phyloP scores from a whole-genome alignment of 2,329 filamentous ascomycete species.

The Fusarium nisikadoi region DNA sequence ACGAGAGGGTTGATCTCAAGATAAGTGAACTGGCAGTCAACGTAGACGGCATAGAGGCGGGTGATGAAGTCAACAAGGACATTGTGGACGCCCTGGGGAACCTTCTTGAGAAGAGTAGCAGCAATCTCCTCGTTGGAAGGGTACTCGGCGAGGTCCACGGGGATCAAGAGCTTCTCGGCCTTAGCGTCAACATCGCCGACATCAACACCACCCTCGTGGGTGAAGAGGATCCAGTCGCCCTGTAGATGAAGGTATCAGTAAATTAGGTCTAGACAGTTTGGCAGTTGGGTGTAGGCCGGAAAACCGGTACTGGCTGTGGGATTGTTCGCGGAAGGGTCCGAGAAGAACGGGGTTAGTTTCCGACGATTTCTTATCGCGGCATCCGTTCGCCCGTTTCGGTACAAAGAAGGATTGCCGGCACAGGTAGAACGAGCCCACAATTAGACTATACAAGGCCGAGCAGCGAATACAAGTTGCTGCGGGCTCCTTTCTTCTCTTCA shows the following conservation, averaged over 20 bases:
- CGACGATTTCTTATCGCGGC: conserved; percentile 46
- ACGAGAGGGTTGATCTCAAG: conserved; percentile 99
- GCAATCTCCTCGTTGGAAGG: conserved; percentile 97
- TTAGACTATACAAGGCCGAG: conserved; percentile 32
- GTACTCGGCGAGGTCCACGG: conserved; percentile 93
- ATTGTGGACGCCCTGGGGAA: conserved; percentile 95
- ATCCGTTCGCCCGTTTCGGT: conserved; percentile 54
- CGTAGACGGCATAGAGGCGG: conserved; percentile 97
- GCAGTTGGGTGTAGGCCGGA: conserved; percentile 9
- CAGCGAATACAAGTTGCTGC: conserved; percentile 35
- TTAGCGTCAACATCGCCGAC: conserved; percentile 99
- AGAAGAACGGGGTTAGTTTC: conserved; percentile 33
- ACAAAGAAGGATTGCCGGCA: conserved; percentile 43
- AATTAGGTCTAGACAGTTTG: not conserved
- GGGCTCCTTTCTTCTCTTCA: conserved; percentile 13
- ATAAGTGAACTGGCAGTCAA: conserved; percentile 99
- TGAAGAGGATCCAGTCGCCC: conserved; percentile 99
- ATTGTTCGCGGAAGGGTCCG: conserved; percentile 25
- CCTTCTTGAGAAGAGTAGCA: conserved; percentile 84
- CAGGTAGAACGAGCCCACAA: conserved; percentile 41
- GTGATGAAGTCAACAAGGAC: conserved; percentile 99
- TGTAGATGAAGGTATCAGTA: conserved; percentile 54
- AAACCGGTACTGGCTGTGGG: conserved; percentile 12
- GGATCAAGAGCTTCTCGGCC: conserved; percentile 97
- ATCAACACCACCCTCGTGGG: conserved; percentile 99